Percentiles rank a stretch among this genome's conserved stretches.
Evolutionary conservation across 495 filamentous ascomycete genomes (phyloP).

Genomic region (Thermothielavioides terrestris): DNA sequence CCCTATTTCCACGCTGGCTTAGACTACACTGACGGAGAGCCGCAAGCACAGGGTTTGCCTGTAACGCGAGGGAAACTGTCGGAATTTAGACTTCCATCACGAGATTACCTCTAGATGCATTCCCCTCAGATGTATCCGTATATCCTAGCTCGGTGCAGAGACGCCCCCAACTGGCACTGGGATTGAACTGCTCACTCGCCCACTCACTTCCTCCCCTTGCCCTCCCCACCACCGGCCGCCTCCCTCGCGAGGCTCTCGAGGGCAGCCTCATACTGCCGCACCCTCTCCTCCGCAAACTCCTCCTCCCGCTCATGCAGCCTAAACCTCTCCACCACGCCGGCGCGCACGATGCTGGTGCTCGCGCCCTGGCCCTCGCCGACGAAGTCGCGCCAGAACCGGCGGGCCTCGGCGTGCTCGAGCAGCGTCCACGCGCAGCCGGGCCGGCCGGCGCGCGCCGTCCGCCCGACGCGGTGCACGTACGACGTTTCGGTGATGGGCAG

Average conservation of each 20-base stretch:
- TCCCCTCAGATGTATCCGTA: too few relatives aligned
- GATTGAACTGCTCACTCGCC: neutral
- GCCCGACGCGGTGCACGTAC: constrained; percentile 89
- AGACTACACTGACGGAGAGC: too few relatives aligned
- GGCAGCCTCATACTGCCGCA: constrained; percentile 52
- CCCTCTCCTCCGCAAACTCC: constrained; percentile 43
- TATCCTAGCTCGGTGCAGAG: too few relatives aligned
- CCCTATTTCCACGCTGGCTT: too few relatives aligned
- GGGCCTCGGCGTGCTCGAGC: constrained; percentile 63
- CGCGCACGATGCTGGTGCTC: constrained; percentile 15
- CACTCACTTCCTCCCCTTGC: constrained; percentile 11
- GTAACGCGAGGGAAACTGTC: too few relatives aligned
- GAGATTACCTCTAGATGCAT: too few relatives aligned
- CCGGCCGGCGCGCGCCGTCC: constrained; percentile 78
- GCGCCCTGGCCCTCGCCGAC: constrained; percentile 36
- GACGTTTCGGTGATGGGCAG: constrained; percentile 68
- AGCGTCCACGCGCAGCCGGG: constrained; percentile 76
- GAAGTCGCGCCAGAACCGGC: constrained; percentile 82
- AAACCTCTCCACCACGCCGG: constrained; percentile 21
- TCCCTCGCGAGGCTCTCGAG: constrained; percentile 44
- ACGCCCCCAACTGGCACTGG: too few relatives aligned
- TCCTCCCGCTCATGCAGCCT: constrained; percentile 18
- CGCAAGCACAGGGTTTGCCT: too few relatives aligned
- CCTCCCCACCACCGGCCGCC: constrained; percentile 26
- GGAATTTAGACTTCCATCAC: too few relatives aligned